Evolutionary conservation across 1,139 yeast genomes (phyloP), one percentile per base, ranked within the genome.

Genomic region (Zhuliangozyma parablackwelliae): DNA sequence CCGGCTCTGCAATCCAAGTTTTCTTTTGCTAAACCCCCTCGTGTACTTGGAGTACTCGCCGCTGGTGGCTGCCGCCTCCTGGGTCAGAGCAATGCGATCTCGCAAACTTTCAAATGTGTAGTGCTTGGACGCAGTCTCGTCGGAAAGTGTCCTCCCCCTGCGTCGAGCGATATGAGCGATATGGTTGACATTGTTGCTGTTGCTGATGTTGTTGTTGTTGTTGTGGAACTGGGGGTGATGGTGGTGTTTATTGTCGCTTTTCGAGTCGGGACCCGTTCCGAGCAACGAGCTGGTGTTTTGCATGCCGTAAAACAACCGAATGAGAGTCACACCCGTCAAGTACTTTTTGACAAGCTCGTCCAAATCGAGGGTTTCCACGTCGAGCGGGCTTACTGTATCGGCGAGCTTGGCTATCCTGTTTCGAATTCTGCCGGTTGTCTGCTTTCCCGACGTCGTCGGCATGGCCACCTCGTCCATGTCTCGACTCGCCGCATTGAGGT

Each of bases 291-390:
- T 23, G 2, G 24, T 7, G 24, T 9, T 9, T 23, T 23, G 46
- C 3, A 41, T 32, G 2, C 72, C 73, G 36, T 54, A 51, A 58
- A 72, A 71, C 23, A 71, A 49, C 12, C 69, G 49, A 20, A 53
- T 47, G 32, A 70, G 50, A 1, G 65, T 60, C 42, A 59, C 65
- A 0, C 76, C 76, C 5, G 56, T 48, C 16, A 69, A 44, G 45
- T 57, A 56, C 33, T 57, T 56, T 25, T 54, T 57, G 1, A 65
- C 63, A 26, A 70, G 50, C 3, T 47, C 35, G 25, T 68, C 75
- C 37, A 71, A 54, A 38, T 70, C 75, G 21, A 65, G 46, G 1
- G 75, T 69, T 43, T 71, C 77, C 11, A 70, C 69, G 25, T 70
- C 75, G 10, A 59, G 42, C 1, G 75, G 74, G 35, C 58, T 62